phyloP scores from a whole-genome alignment of 306 rosid genomes.

The Cucumis sativus region Cucumber_9930_V3 NC_026655.2:4530001-4530500 shows the following conservation, averaged over 20 bases:
- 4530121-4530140: slow-evolving; percentile 55
- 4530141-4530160: slow-evolving; percentile 1
- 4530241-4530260: slow-evolving; percentile 63
- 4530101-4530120: slow-evolving; percentile 43
- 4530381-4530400: slow-evolving; percentile 51
- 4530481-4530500: slow-evolving; percentile 81
- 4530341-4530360: not conserved
- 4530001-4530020: not conserved
- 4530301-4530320: not conserved
- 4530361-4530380: not conserved
- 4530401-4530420: slow-evolving; percentile 48
- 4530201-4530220: not conserved
- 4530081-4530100: slow-evolving; percentile 54
- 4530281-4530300: slow-evolving; percentile 49
- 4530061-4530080: slow-evolving; percentile 52
- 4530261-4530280: slow-evolving; percentile 71
- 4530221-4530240: slow-evolving; percentile 36
- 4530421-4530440: slow-evolving; percentile 85
- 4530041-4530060: slow-evolving; percentile 10
- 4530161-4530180: not conserved
- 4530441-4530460: slow-evolving; percentile 45
- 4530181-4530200: not conserved
- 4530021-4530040: not conserved
- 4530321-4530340: not conserved
- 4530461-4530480: slow-evolving; percentile 61